Evolutionary conservation across 495 filamentous ascomycete species (phyloP).

Genomic region (Penicillium crystallinum): DNA sequence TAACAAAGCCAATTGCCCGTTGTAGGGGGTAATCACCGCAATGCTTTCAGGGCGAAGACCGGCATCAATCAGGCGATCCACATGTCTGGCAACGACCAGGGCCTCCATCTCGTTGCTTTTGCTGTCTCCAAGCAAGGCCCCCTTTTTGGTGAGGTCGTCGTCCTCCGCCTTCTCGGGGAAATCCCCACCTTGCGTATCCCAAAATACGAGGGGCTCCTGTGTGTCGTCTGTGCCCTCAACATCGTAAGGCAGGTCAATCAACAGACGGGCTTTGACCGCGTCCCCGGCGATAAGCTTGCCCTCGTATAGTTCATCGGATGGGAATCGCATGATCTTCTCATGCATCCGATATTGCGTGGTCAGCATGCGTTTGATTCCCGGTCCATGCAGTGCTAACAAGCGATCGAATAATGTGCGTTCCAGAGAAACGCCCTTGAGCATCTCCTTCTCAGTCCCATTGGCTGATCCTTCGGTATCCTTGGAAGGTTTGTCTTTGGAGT

Average conservation of each 20-base stretch:
- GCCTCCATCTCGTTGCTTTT: constrained; percentile 94
- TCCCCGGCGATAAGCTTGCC: constrained; percentile 73
- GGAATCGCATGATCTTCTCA: constrained; percentile 88
- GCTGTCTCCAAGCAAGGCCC: constrained; percentile 67
- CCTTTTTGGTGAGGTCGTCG: constrained; percentile 46
- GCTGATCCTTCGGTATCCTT: constrained; percentile 21
- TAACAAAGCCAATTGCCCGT: constrained; percentile 81
- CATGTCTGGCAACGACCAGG: constrained; percentile 69
- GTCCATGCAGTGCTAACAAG: constrained; percentile 74
- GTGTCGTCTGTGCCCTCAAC: constrained; percentile 85
- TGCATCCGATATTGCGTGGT: constrained; percentile 99
- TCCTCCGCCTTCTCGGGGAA: constrained; percentile 63
- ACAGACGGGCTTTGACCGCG: constrained; percentile 64
- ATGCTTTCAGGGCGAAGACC: constrained; percentile 78
- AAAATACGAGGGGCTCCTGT: constrained; percentile 81
- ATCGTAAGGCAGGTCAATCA: constrained; percentile 73
- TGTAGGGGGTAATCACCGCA: constrained; percentile 93
- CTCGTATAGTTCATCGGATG: constrained; percentile 84
- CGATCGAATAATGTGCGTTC: constrained; percentile 90
- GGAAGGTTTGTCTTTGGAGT: constrained; percentile 17
- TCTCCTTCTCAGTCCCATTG: constrained; percentile 16
- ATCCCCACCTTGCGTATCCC: constrained; percentile 92
- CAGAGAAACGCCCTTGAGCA: constrained; percentile 49
- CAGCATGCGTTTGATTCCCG: constrained; percentile 83
- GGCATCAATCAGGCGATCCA: constrained; percentile 65